These are phyloP conservation scores for Hordeum marinum DNA, from an alignment of 176 grass and related monocot species.

Conservation along the genomic window DNA sequence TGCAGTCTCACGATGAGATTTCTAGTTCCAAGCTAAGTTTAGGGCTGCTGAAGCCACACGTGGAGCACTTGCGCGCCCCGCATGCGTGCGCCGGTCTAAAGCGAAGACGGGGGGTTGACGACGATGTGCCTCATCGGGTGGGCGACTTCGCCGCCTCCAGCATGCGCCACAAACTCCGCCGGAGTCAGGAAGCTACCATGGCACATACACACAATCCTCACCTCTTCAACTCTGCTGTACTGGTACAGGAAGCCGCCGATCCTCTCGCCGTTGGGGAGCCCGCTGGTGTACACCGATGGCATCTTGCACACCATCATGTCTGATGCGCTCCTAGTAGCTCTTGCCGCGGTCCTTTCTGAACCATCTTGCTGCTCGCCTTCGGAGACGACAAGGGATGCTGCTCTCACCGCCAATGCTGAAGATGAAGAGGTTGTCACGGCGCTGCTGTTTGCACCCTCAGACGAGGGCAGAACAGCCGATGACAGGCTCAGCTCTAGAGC, in stretches of 20 bases:
- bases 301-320: constrained; percentile 57
- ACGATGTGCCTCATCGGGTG: constrained; percentile 76
- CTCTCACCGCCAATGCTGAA: not conserved
- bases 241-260: constrained; percentile 78
- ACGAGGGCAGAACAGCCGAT: not conserved
- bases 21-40: constrained; percentile 21
- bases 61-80: not conserved
- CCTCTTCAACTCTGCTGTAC: constrained; percentile 55
- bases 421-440: not conserved
- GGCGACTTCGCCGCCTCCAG: constrained; percentile 52
- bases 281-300: constrained; percentile 69
- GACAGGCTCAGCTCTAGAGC: not conserved
- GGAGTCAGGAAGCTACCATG: constrained; percentile 86
- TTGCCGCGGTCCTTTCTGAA: constrained; percentile 8
- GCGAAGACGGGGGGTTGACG: constrained; percentile 35
- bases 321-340: no score
- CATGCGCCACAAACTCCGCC: constrained; percentile 76
- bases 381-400: not conserved
- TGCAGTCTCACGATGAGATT: constrained; percentile 1
- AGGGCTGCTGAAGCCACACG: not conserved
- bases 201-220: constrained; percentile 83
- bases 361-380: constrained; percentile 14
- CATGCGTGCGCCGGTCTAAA: not conserved
- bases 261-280: constrained; percentile 54
- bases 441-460: not conserved